Percentiles rank a stretch among this genome's conserved stretches.
Conservation (phyloP, 805 yeast species). For the Kodamaea hsintzibuensis region DNA sequence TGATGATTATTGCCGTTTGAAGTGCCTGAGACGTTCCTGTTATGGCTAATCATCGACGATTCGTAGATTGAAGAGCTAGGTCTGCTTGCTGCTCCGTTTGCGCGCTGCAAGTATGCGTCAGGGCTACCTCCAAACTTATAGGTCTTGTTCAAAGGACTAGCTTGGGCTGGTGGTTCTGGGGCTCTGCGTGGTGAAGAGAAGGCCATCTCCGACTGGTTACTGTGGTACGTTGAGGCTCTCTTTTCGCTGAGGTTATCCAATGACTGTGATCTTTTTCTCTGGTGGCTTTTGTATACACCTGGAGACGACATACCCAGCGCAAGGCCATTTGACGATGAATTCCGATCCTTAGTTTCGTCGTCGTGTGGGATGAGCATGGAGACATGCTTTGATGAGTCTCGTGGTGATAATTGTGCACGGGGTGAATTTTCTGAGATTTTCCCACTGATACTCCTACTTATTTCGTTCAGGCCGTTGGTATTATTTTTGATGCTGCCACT, state of each 20-base stretch:
- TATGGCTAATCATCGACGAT: conserved; percentile 38
- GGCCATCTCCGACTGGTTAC: conserved; percentile 20
- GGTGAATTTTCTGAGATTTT: neutral
- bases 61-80: conserved; percentile 57
- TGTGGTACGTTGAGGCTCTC: conserved; percentile 17
- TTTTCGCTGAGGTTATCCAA: conserved; percentile 40
- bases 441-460: neutral
- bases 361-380: conserved; percentile 4
- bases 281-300: conserved; percentile 24
- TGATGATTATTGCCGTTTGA: conserved; percentile 21
- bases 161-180: conserved; percentile 60
- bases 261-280: conserved; percentile 52
- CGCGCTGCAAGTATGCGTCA: conserved; percentile 9
- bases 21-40: conserved; percentile 45
- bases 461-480: neutral
- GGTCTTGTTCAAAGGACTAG: conserved; percentile 25
- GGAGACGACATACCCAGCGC: neutral
- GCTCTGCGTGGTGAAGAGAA: conserved; percentile 73
- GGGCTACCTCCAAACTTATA: conserved; percentile 37
- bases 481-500: neutral
- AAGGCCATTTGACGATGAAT: neutral
- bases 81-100: conserved; percentile 24
- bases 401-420: neutral
- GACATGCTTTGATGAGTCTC: conserved; percentile 3
- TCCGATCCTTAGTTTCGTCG: neutral